Conservation (phyloP, 257 asterid genomes). For the Fraxinus quadrangulata region DNA sequence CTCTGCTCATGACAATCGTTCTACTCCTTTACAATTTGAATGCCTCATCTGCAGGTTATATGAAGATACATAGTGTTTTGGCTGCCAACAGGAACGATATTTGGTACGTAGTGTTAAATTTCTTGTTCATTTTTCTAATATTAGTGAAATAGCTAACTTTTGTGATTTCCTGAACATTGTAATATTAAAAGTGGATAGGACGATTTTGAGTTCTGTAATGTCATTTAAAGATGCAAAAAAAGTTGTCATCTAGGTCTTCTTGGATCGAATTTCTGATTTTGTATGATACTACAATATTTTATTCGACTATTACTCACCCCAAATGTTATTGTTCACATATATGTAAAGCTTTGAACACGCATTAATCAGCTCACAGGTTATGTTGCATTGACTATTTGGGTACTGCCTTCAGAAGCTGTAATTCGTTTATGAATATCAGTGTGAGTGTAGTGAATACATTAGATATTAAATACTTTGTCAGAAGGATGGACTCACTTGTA, state of each 20-base stretch:
- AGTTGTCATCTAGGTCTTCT: neutral
- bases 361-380: neutral
- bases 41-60: constrained; percentile 59
- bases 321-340: neutral
- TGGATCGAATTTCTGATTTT: neutral
- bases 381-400: neutral
- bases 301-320: neutral
- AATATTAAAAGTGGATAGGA: neutral
- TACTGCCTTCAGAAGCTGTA: neutral
- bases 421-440: neutral
- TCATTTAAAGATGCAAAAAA: neutral
- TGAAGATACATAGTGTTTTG: constrained; percentile 43
- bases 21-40: constrained; percentile 36
- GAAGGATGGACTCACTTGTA: neutral
- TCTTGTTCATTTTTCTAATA: constrained; percentile 7
- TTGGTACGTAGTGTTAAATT: constrained; percentile 37
- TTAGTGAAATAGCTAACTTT: neutral
- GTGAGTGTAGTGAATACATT: neutral
- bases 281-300: neutral
- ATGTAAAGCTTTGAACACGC: neutral
- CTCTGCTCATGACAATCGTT: constrained; percentile 19
- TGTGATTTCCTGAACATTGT: neutral
- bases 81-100: constrained; percentile 34
- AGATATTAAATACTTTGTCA: neutral
- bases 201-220: constrained; percentile 3